Evolutionary conservation across 2,329 filamentous ascomycete genomes (phyloP).

Genomic region (Fusarium sublunatum): DNA sequence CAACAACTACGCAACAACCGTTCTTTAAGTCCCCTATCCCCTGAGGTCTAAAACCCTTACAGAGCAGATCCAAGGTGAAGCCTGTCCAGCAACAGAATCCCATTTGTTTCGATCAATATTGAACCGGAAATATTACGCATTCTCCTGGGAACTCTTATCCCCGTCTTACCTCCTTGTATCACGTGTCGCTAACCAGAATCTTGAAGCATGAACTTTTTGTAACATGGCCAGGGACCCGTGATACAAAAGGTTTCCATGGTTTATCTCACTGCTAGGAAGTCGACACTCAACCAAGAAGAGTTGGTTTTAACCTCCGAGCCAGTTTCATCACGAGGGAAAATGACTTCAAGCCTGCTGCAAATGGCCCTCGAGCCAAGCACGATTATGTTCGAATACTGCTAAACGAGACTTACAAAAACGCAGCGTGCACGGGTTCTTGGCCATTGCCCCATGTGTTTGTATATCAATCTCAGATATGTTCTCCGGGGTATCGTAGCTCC

Average conservation of each 20-base stretch:
- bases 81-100: constrained; percentile 19
- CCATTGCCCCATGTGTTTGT: background rate
- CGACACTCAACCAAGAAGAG: background rate
- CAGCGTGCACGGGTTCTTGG: background rate
- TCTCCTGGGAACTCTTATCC: constrained; percentile 3
- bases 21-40: constrained; percentile 27
- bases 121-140: constrained; percentile 12
- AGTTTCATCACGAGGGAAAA: too few species aligned
- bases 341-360: background rate
- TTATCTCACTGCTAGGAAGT: background rate
- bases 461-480: constrained; percentile 20
- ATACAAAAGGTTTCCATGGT: constrained; percentile 3
- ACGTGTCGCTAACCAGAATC: constrained; percentile 20
- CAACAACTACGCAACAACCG: constrained; percentile 6
- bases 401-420: background rate
- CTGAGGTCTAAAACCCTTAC: constrained; percentile 12
- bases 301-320: background rate
- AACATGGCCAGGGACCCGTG: constrained; percentile 23
- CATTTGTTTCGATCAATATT: constrained; percentile 21
- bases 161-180: constrained; percentile 4
- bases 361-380: background rate
- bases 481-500: constrained; percentile 21
- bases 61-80: background rate
- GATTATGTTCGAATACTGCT: background rate
- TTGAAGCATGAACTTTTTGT: constrained; percentile 17